Evolutionary conservation across 306 rosid species (phyloP).

Genomic region (Adenanthera pavonina): DNA sequence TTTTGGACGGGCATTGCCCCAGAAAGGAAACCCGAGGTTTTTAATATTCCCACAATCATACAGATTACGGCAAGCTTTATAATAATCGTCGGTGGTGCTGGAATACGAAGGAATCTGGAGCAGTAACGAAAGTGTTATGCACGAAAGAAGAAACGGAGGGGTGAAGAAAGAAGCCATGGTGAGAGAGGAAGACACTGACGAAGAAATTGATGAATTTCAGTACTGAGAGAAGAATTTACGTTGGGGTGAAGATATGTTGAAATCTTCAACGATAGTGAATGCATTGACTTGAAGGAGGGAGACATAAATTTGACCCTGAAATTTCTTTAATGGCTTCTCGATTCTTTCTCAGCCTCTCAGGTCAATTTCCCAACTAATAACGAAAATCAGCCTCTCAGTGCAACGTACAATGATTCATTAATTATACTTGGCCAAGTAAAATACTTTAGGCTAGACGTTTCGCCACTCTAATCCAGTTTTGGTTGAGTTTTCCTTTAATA

Average conservation of each 20-base stretch:
- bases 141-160: slow-evolving; percentile 3
- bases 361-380: too few species aligned
- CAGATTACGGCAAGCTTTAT: neutral
- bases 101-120: neutral
- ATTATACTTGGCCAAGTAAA: too few species aligned
- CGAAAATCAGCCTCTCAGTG: too few species aligned
- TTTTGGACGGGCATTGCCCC: slow-evolving; percentile 45
- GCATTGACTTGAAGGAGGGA: neutral
- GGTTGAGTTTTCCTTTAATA: too few species aligned
- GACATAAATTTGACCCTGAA: neutral
- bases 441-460: too few species aligned
- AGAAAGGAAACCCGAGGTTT: neutral
- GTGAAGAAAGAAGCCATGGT: neutral
- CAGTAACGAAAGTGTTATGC: neutral
- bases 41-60: neutral
- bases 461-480: too few species aligned
- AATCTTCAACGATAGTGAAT: neutral
- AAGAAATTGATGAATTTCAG: neutral
- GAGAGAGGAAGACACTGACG: neutral
- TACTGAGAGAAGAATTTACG: neutral
- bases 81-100: neutral
- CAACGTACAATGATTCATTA: too few species aligned
- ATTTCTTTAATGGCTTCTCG: neutral
- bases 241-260: neutral
- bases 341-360: too few species aligned